Evolutionary conservation across 805 yeast species (phyloP), one percentile per base, ranked within the genome.

Genomic region (Clavispora vitiphila): DNA sequence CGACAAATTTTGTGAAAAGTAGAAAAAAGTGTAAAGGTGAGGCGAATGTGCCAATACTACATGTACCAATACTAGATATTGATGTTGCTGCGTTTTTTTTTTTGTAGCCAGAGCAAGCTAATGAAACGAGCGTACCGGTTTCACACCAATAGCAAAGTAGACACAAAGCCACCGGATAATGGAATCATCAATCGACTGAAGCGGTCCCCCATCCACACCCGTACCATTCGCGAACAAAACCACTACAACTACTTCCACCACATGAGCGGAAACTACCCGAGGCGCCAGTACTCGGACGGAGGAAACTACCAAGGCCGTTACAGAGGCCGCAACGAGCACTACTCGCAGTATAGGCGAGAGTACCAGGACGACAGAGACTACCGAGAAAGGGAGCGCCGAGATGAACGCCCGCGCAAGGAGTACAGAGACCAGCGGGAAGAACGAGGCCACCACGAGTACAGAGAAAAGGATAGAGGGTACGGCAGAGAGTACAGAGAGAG

Each of bases 361-460:
- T 32, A 46, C 18, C 40, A 34, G 9, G 31, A 20, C 11, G 32
- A 29, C 7, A 8, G 32, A 29, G 32, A 9, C 15, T 37, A 31
- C n/a, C 35, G 41, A 8, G 52, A 39, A 35, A 44, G 60, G 20
- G 49, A 53, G 11, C 42, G 58, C 14, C 57, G 62, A 22, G 57
- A 53, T 2, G 51, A 48, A 41, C 48, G 62, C 24, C 58, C 59
- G 19, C 39, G 54, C 39, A 52, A 50, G 19, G 30, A 35, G 7
- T 25, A 24, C 23, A 15, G 62, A 19, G 56, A 53, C 2, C 51
- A 48, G 40, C 48, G 62, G 24, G 58, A 21, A 5, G 22, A 60
- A 23, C 38, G 54, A 41, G 53, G 51, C 12, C 23, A 5, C n/a
- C 27, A 9, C 5, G 25, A 34, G n/a, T n/a, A n/a, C n/a, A n/a